Base-by-base conservation (phyloP, 306 rosid genomes). In the Prunus kanzakura region DNA sequence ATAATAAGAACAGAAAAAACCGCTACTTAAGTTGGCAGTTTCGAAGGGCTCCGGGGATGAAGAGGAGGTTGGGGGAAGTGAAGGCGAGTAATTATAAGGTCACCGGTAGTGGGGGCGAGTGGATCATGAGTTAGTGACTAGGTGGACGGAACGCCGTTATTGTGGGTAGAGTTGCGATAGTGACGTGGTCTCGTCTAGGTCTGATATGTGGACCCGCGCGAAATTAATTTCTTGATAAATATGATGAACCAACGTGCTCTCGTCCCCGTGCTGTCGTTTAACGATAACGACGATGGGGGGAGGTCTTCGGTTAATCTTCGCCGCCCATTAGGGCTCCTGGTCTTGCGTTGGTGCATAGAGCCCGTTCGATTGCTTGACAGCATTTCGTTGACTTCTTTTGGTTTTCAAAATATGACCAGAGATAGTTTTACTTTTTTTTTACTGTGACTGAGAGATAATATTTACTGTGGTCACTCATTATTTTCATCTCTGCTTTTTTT, bases 171-270 rank as follows among this genome's bases (percentile, higher is more conserved):
- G 72, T 20, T 52, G 43, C 75, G 72, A 81, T 70, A 2, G 58
- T 77, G 85, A 71, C 82, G 88, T 81, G 88, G 82, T 22, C 2
- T 18, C 45, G 56, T 43, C 20, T 9, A 15, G 2, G 20, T 30
- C 78, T 56, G 71, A 45, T 38, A 29, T 25, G 76, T 78, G 73
- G 81, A 67, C 46, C 77, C 75, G 8, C 0, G 0, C 23, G 4
- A 2, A 0, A 43, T 52, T 22, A 49, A 38, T 68, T 70, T 13
- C 8, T 30, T 29, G 74, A 63, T 11, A 1, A 30, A 13, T 55
- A 15, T 18, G n/a, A 15, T 18, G n/a, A 52, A 49, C 4, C 54
- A 11, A 52, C 61, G 20, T 64, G 43, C 8, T 22, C 56, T 71
- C 67, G 78, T 72, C 20, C 25, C 35, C 16, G 41, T 22, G 51